A percentile compares a stretch with the other conserved stretches of the same genome.
Evolutionary conservation across 2,329 filamentous ascomycete genomes (phyloP).

Genomic region (Ophiostoma sp.): DNA sequence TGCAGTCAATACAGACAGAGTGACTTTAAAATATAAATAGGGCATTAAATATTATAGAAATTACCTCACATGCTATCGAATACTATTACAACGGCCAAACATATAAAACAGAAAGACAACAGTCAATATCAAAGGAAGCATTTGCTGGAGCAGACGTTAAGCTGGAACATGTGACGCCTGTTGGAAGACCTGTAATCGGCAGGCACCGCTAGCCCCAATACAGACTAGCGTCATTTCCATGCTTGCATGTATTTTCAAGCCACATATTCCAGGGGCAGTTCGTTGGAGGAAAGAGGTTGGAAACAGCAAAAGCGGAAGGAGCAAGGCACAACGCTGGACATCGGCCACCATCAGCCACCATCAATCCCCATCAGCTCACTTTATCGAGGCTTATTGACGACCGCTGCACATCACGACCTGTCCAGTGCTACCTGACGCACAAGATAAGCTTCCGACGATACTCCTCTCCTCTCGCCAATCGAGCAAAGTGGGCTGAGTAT

Average conservation of each 20-base stretch:
- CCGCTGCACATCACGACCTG: constrained; percentile 1
- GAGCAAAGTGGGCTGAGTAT: background rate
- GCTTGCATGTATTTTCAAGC: constrained; percentile 4
- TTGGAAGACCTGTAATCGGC: background rate
- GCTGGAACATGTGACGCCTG: background rate
- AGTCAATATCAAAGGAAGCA: background rate
- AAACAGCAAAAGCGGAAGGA: constrained; percentile 4
- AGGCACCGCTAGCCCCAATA: background rate
- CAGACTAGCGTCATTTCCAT: background rate
- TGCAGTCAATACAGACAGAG: no score
- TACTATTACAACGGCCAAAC: no score
- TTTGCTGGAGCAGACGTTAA: background rate
- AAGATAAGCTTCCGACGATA: background rate
- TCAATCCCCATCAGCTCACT: background rate
- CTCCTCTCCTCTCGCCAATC: background rate
- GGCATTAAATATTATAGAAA: no score
- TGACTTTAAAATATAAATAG: no score
- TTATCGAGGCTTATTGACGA: background rate
- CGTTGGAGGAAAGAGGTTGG: constrained; percentile 3
- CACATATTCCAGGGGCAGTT: constrained; percentile 5
- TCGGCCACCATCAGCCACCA: background rate
- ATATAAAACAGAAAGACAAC: background rate
- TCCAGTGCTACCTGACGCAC: background rate
- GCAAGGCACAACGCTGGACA: constrained; percentile 5
- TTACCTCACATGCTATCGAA: no score